Conservation (phyloP, 768 basidiomycete genomes). For the Chalciporus pseudorubinellus region DNA sequence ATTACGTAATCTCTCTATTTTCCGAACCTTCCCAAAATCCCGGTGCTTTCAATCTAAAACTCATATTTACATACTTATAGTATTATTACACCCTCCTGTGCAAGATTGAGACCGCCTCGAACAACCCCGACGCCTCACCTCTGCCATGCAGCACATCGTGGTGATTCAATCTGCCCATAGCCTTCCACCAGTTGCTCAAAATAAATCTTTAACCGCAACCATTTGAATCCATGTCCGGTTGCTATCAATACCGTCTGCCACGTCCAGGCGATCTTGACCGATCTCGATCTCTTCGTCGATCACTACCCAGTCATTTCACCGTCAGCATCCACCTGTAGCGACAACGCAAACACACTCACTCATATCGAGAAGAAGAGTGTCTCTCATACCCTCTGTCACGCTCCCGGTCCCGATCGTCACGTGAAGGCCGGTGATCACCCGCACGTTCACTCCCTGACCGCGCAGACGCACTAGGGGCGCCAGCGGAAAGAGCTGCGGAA, state of each 20-base stretch:
- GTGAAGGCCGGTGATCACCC: slow-evolving; percentile 55
- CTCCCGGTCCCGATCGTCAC: slow-evolving; percentile 67
- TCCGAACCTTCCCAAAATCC: no score
- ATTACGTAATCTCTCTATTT: slow-evolving; percentile 22
- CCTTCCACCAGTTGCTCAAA: background rate
- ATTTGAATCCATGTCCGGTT: background rate
- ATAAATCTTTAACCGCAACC: background rate
- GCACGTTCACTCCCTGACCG: slow-evolving; percentile 44
- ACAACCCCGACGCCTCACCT: slow-evolving; percentile 21
- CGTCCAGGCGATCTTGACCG: slow-evolving; percentile 71
- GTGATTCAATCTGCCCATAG: slow-evolving; percentile 9
- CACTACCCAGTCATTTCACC: slow-evolving; percentile 37
- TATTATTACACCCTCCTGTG: slow-evolving; percentile 3
- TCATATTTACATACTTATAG: background rate
- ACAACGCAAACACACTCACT: slow-evolving; percentile 46
- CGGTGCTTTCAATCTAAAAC: background rate
- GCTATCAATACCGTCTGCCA: slow-evolving; percentile 46
- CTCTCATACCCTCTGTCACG: slow-evolving; percentile 69
- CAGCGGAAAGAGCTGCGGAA: slow-evolving; percentile 34
- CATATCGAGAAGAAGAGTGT: slow-evolving; percentile 67
- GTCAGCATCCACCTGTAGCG: slow-evolving; percentile 19
- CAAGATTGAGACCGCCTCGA: background rate
- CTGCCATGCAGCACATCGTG: slow-evolving; percentile 25
- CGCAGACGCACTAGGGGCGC: slow-evolving; percentile 37
- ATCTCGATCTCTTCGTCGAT: slow-evolving; percentile 70